A percentile compares a stretch with the other conserved stretches of the same genome.
These are phyloP conservation scores for Abrus pulchellus DNA, from an alignment of 306 rosid species.

Conservation along the genomic window DNA sequence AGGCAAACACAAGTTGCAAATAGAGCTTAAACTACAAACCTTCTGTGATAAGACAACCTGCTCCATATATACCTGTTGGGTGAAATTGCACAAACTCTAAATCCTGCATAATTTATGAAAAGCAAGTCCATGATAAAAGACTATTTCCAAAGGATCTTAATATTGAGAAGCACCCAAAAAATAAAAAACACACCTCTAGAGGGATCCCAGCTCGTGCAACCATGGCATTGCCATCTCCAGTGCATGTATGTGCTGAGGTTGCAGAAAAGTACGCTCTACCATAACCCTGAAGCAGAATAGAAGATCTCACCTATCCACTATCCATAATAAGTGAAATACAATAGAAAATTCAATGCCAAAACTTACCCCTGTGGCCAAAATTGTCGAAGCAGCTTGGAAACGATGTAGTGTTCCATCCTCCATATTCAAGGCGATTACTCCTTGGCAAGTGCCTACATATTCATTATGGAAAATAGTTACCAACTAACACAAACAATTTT, in stretches of 20 bases:
- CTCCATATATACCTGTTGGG: conserved; percentile 98
- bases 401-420: conserved; percentile 96
- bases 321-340: conserved; percentile 10
- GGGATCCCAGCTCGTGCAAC: conserved; percentile 95
- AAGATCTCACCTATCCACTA: not conserved
- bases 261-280: conserved; percentile 92
- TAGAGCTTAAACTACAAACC: conserved; percentile 58
- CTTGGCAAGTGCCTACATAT: conserved; percentile 85
- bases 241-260: conserved; percentile 97
- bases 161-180: conserved; percentile 16
- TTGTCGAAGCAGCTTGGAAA: conserved; percentile 82
- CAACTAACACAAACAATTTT: not conserved
- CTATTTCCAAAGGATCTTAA: conserved; percentile 36
- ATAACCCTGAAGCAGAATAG: conserved; percentile 68
- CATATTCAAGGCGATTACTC: conserved; percentile 83
- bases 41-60: conserved; percentile 98
- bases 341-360: conserved; percentile 13
- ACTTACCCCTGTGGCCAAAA: conserved; percentile 91
- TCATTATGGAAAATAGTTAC: conserved; percentile 41
- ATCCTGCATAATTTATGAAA: conserved; percentile 66
- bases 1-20: conserved; percentile 30
- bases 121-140: conserved; percentile 28
- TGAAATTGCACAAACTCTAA: conserved; percentile 98
- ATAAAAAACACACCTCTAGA: conserved; percentile 68
- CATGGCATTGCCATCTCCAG: conserved; percentile 98